These are phyloP conservation scores for Lipomyces yamadae DNA, from an alignment of 805 yeast species.

Conservation along the genomic window DNA sequence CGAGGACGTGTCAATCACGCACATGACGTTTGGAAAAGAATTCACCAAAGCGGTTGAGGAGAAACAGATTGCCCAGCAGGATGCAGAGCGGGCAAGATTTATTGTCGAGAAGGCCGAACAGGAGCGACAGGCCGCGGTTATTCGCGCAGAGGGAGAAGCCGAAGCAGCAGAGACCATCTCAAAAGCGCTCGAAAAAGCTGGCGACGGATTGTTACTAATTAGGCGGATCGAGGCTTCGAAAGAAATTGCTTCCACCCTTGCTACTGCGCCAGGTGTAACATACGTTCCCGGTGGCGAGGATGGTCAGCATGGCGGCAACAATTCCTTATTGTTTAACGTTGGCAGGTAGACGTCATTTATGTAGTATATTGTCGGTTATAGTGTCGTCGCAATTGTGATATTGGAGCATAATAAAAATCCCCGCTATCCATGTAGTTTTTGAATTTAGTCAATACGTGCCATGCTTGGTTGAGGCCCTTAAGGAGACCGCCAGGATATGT, in stretches of 20 bases:
- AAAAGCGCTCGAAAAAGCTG: slow-evolving; percentile 88
- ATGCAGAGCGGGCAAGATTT: slow-evolving; percentile 94
- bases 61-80: slow-evolving; percentile 99
- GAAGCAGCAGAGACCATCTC: slow-evolving; percentile 96
- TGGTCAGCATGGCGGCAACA: slow-evolving; percentile 34
- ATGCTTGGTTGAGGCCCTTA: too few relatives aligned
- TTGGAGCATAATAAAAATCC: slow-evolving; percentile 2
- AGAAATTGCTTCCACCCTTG: slow-evolving; percentile 89
- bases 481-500: too few relatives aligned
- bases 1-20: slow-evolving; percentile 97
- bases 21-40: slow-evolving; percentile 94
- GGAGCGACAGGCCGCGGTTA: slow-evolving; percentile 91
- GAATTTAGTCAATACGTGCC: neutral
- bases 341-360: slow-evolving; percentile 30
- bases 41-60: slow-evolving; percentile 98
- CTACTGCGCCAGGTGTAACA: slow-evolving; percentile 81
- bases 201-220: slow-evolving; percentile 91
- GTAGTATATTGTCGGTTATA: slow-evolving; percentile 1
- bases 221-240: slow-evolving; percentile 96
- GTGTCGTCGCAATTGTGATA: neutral
- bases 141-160: slow-evolving; percentile 99
- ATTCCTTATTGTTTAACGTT: slow-evolving; percentile 46
- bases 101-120: slow-evolving; percentile 96
- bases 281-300: slow-evolving; percentile 65
- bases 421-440: neutral